Evolutionary conservation across 352 stramenopile species (phyloP), one percentile per base, ranked within the genome.

Genomic region (Pythium volutum): DNA sequence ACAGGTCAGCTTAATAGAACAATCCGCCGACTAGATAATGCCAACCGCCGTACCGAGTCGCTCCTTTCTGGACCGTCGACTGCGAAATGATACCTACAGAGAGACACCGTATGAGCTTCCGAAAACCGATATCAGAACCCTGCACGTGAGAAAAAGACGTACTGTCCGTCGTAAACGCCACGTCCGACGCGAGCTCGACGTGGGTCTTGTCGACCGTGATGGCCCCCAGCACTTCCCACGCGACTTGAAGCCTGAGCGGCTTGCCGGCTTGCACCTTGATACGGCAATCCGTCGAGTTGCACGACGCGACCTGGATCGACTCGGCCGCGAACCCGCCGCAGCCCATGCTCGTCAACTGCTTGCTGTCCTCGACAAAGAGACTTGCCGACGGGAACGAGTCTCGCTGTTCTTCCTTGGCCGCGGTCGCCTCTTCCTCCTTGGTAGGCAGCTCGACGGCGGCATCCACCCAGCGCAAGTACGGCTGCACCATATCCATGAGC

Each of bases 401-500:
- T 1, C 27, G 22, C n/a, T 45, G 61, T 18, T 18, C 26, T 26
- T 48, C 34, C 2, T 23, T 55, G 20, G 29, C 48, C 20, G 55
- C 50, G 15, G 46, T 45, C 2, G 45, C 56, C 23, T 38, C 46
- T 43, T 29, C 39, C 22, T 57, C 43, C 11, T 36, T 27, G 1
- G 50, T 45, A 3, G 60, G 46, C 8, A 64, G 22, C 22, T 50
- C 22, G 18, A 52, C 29, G 14, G 54, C 66, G 5, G 67, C 69
- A n/a, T 84, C 61, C 6, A 92, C 72, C 84, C 82, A 94, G 12
- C 81, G 81, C 27, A 98, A 64, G 67, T 99, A 96, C 23, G 96
- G 96, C 71, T 98, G 84, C 5, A 97, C 93, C 64, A 98, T 79
- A 63, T 99, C 97, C 38, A 98, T 91, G 49, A 96, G 87, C 59